A percentile compares a stretch with the other conserved stretches of the same genome.
Evolutionary conservation across 768 basidiomycete genomes (phyloP).

Genomic region (Kwoniella pini): DNA sequence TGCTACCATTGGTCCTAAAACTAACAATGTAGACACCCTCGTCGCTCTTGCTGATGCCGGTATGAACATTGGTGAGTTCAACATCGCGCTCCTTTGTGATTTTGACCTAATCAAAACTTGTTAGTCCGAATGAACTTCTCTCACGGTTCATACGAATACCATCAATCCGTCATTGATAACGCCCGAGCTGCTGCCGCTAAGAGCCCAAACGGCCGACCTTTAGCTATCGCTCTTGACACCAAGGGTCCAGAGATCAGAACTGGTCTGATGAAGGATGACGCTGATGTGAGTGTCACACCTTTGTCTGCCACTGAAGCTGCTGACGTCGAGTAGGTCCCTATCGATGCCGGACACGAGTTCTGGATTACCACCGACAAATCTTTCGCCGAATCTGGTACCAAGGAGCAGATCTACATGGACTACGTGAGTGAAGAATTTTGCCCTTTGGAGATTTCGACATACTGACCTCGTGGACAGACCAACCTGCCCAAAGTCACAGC

Average conservation of each 20-base stretch:
- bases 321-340: conserved; percentile 63
- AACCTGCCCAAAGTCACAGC: conserved; percentile 95
- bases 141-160: conserved; percentile 97
- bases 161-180: conserved; percentile 99
- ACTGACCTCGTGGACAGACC: conserved; percentile 58
- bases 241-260: conserved; percentile 99
- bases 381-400: conserved; percentile 75
- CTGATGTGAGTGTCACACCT: conserved; percentile 83
- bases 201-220: conserved; percentile 76
- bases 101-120: conserved; percentile 6
- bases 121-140: conserved; percentile 99
- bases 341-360: conserved; percentile 92
- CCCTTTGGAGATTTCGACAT: not conserved
- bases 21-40: conserved; percentile 87
- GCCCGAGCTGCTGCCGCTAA: conserved; percentile 76
- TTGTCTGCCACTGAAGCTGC: too few species aligned
- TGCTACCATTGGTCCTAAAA: conserved; percentile 99
- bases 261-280: conserved; percentile 80
- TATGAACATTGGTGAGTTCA: conserved; percentile 87
- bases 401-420: conserved; percentile 86
- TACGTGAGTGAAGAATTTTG: conserved; percentile 65
- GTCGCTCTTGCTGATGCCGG: conserved; percentile 81
- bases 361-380: conserved; percentile 79
- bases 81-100: not conserved
- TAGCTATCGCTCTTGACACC: conserved; percentile 97